A percentile compares a stretch with the other conserved stretches of the same genome.
Conservation (phyloP, 139 green algal species). For the Bryopsis sp. region DNA sequence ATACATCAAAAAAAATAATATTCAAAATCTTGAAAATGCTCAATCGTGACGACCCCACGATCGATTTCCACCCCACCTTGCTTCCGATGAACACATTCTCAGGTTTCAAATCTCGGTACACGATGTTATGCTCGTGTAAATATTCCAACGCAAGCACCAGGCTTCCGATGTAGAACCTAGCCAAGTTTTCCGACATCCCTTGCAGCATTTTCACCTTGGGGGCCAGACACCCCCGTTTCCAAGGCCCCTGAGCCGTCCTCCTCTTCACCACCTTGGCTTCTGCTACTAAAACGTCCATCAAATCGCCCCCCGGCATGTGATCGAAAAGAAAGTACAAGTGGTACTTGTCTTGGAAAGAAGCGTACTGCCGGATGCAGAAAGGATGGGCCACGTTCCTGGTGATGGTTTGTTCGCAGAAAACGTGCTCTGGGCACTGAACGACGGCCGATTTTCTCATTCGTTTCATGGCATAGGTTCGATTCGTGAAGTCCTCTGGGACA, state of each 20-base stretch:
- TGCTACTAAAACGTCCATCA: slow-evolving; percentile 91
- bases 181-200: slow-evolving; percentile 75
- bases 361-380: slow-evolving; percentile 93
- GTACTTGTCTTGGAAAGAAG: slow-evolving; percentile 86
- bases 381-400: slow-evolving; percentile 85
- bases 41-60: too few species aligned
- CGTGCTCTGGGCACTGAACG: slow-evolving; percentile 85
- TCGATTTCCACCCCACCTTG: slow-evolving; percentile 28
- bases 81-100: slow-evolving; percentile 96
- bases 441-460: slow-evolving; percentile 84
- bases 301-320: slow-evolving; percentile 82
- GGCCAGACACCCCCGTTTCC: slow-evolving; percentile 35
- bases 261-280: slow-evolving; percentile 52
- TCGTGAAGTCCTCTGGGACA: slow-evolving; percentile 40
- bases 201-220: slow-evolving; percentile 59
- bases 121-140: slow-evolving; percentile 83
- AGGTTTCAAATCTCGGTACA: slow-evolving; percentile 95
- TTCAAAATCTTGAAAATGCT: too few species aligned
- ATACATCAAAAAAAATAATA: too few species aligned
- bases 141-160: slow-evolving; percentile 90
- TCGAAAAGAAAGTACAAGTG: slow-evolving; percentile 96
- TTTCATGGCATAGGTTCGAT: slow-evolving; percentile 84
- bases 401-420: slow-evolving; percentile 93
- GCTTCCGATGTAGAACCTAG: slow-evolving; percentile 82
- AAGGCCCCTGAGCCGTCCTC: slow-evolving; percentile 31